These are phyloP conservation scores for Rhodotorula diobovata DNA, from an alignment of 768 basidiomycete genomes.

Conservation along the genomic window DNA sequence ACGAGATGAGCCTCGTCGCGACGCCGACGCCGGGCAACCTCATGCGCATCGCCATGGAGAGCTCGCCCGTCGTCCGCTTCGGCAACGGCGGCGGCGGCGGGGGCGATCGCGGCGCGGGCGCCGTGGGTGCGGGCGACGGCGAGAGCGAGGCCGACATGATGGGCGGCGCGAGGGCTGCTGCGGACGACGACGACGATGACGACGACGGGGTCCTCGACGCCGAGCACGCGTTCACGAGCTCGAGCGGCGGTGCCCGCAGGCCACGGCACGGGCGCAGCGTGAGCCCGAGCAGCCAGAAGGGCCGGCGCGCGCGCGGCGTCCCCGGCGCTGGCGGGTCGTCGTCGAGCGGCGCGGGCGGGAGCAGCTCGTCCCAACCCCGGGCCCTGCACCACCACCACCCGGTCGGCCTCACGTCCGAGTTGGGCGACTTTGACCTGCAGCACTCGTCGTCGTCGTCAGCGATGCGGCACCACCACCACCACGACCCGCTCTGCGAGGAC, in stretches of 20 bases:
- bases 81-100: neutral
- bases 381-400: conserved; percentile 28
- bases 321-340: neutral
- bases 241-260: neutral
- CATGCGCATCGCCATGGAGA: conserved; percentile 17
- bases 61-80: conserved; percentile 17
- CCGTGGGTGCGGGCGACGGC: neutral
- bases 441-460: conserved; percentile 7
- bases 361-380: conserved; percentile 6
- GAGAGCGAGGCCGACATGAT: conserved; percentile 3
- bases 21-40: conserved; percentile 30
- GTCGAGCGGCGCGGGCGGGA: neutral
- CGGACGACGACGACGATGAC: conserved; percentile 4
- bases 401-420: conserved; percentile 25
- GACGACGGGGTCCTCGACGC: conserved; percentile 1
- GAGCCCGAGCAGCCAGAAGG: neutral
- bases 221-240: conserved; percentile 6
- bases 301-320: neutral
- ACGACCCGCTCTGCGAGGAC: conserved; percentile 15
- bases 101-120: neutral
- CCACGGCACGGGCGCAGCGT: neutral
- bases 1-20: conserved; percentile 14
- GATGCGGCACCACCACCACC: neutral
- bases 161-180: neutral
- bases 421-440: conserved; percentile 28